Evolutionary conservation across 2,329 filamentous ascomycete genomes (phyloP).

Genomic region (Alternaria novae-zelandiae): DNA sequence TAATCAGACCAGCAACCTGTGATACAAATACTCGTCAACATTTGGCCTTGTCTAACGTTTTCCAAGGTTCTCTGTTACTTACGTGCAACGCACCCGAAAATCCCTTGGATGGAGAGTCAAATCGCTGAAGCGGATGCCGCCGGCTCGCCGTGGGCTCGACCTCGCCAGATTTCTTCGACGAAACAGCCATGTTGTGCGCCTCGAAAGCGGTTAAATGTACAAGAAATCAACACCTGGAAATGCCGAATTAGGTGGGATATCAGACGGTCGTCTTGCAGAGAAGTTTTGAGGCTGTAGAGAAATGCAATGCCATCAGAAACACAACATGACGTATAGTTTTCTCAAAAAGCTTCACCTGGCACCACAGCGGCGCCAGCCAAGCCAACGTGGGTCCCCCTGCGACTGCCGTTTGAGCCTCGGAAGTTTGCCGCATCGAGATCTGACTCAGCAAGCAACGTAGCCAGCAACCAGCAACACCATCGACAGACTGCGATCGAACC

Average conservation of each 20-base stretch:
- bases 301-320: not conserved
- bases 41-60: not conserved
- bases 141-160: slow-evolving; percentile 35
- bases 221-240: not conserved
- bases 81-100: slow-evolving; percentile 69
- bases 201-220: not conserved
- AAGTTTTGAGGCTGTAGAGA: not conserved
- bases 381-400: slow-evolving; percentile 18
- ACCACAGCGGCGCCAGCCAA: slow-evolving; percentile 4
- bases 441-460: not conserved
- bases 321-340: slow-evolving; percentile 17
- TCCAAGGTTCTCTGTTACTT: not conserved
- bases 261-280: not conserved
- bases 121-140: slow-evolving; percentile 68
- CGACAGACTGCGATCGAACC: not conserved
- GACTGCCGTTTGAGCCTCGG: slow-evolving; percentile 15
- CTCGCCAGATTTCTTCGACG: not conserved
- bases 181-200: slow-evolving; percentile 5
- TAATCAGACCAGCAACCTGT: slow-evolving; percentile 50
- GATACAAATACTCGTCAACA: not conserved
- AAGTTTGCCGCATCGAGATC: slow-evolving; percentile 6
- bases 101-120: slow-evolving; percentile 69
- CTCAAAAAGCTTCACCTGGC: not conserved
- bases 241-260: not conserved
- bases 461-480: not conserved